Evolutionary conservation across 257 asterid genomes (phyloP), one percentile per base, ranked within the genome.

Genomic region (Rubia yunnanensis): DNA sequence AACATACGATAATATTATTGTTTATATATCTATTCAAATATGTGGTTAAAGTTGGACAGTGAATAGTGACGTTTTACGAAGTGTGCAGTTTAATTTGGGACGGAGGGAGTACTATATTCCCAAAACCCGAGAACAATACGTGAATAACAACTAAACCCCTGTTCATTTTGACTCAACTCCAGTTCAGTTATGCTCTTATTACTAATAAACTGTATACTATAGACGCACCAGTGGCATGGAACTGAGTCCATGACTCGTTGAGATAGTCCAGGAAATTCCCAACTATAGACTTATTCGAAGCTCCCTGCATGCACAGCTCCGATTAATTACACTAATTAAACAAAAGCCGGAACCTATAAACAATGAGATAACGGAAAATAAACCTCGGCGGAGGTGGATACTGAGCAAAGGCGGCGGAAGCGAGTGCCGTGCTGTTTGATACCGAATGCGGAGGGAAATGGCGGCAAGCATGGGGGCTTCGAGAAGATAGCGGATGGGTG

Each of bases 211-310:
- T 39, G 48, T 11, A 13, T 39, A n/a, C n/a, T 28, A 31, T 7
- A 34, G 22, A 46, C 28, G 52, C 78, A 94, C 99, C 97, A 55
- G 99, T 90, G 67, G 99, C 99, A 74, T 94, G 97, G 76, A 94
- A 94, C 63, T 87, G 99, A 44, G 97, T 94, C 97, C 99, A 94
- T 2, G 96, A 94, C 78, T 94, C 96, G 52, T 94, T 94, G 56
- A 94, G 97, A 82, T 84, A 94, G 64, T 94, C 97, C 75, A 90
- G 77, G 70, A 94, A 85, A 74, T 88, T 96, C 14, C 87, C 81
- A 54, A 94, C 95, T 60, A 94, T 80, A 18, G 97, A 87, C 56
- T 77, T 73, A 68, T 80, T 68, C 60, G 83, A 66, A 70, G 67
- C 32, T 53, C 65, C 78, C 98, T 92, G 88, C 76, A 76, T 50